Base-by-base conservation (phyloP, 495 filamentous ascomycete genomes). In the Daldinia decipiens region DNA sequence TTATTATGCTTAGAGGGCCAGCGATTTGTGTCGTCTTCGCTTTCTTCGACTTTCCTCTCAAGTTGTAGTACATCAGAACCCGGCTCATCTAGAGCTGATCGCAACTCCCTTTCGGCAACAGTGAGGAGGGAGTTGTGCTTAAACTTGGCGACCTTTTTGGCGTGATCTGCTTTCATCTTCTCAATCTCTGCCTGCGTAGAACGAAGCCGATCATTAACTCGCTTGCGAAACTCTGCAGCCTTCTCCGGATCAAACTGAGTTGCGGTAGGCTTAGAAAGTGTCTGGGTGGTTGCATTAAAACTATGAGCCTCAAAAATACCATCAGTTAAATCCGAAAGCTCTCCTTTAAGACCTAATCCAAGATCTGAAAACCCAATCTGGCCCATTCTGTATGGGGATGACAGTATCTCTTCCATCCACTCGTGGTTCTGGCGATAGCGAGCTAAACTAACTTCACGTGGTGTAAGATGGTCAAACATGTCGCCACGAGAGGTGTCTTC, bases 381-480 rank as follows among this genome's bases (percentile, higher is more conserved):
- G 24, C 84, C 84, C 62, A 92, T 92, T 17, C 89, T 82, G 70
- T 94, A 97, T 0, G 93, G 92, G 0, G 93, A 97, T 2, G 90
- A 90, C 51, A 97, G 85, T n/a, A 99, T 88, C 79, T 99, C 94
- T 74, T 97, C 95, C 92, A 98, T 97, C 95, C 94, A 98, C 78
- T 97, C 94, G 71, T 98, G 95, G 74, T 99, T 95, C 73, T 97
- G 95, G 68, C 88, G 90, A 76, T 96, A 99, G 52, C 95, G 85
- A 72, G 88, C 86, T 67, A 89, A 82, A 72, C 92, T 95, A 70
- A 98, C 89, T 65, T 98, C 95, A 6, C 93, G 89, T 17, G 94
- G 93, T 0, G 91, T 94, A 38, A 97, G 81, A 55, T 93, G 85
- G 73, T 99, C 95, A 74, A 99, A 90, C 73, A 92, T 84, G 74